phyloP scores from a whole-genome alignment of 2,329 filamentous ascomycete species.

The Tolypocladium pustulatum region DNA sequence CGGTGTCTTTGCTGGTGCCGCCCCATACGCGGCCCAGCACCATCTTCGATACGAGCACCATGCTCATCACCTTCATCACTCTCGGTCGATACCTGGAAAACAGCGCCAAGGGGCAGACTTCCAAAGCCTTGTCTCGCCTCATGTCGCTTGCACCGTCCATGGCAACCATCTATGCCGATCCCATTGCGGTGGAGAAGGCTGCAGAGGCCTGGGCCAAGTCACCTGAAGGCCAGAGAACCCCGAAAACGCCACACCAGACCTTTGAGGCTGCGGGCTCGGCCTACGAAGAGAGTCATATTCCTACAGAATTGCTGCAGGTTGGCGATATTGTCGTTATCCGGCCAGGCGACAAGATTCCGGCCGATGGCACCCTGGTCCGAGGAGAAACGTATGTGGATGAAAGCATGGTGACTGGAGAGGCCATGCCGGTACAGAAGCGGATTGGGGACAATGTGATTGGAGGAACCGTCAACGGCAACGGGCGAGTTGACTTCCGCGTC shows the following conservation, averaged over 20 bases:
- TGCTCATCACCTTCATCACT: conserved; percentile 94
- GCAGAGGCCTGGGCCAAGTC: conserved; percentile 60
- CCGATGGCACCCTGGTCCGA: conserved; percentile 76
- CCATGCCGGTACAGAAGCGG: conserved; percentile 86
- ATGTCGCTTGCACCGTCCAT: conserved; percentile 96
- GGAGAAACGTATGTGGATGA: conserved; percentile 94
- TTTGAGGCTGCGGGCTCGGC: conserved; percentile 40
- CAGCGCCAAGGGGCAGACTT: conserved; percentile 89
- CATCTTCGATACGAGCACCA: conserved; percentile 95
- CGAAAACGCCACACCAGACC: conserved; percentile 27
- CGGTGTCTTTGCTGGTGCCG: conserved; percentile 63
- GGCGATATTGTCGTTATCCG: conserved; percentile 88
- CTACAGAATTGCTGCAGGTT: conserved; percentile 88
- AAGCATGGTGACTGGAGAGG: conserved; percentile 97
- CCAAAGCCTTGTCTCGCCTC: conserved; percentile 79
- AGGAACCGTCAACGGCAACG: conserved; percentile 90
- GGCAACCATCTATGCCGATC: conserved; percentile 92
- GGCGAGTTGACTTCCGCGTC: conserved; percentile 83
- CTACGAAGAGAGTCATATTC: conserved; percentile 75
- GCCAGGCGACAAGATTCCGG: conserved; percentile 93
- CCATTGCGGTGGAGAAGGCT: conserved; percentile 84
- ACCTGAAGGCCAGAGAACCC: conserved; percentile 21
- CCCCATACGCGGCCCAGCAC: conserved; percentile 76
- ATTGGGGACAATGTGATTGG: conserved; percentile 74
- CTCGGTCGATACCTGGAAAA: conserved; percentile 90